Conservation (phyloP, 805 yeast species). For the Cyberlindnera xishuangbannaensis region DNA sequence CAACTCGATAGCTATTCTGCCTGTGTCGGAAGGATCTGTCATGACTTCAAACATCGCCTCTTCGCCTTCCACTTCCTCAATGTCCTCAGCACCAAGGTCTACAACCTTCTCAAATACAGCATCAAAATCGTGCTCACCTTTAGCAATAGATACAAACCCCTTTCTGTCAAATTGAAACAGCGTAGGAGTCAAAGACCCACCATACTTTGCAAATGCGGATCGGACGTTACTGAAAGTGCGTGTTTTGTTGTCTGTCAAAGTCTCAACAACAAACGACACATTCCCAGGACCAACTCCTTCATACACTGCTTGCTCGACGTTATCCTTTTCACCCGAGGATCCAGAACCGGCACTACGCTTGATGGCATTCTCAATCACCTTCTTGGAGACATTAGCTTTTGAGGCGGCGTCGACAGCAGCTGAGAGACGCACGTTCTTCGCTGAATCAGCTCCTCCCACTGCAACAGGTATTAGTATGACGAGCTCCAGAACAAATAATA, state of each 20-base stretch:
- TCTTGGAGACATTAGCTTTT: conserved; percentile 71
- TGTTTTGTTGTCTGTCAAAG: conserved; percentile 82
- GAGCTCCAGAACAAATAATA: too few relatives aligned
- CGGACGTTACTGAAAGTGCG: conserved; percentile 74
- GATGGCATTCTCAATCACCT: conserved; percentile 81
- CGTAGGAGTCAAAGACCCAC: conserved; percentile 72
- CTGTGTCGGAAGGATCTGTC: conserved; percentile 61
- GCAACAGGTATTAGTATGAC: conserved; percentile 3
- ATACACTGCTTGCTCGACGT: conserved; percentile 55
- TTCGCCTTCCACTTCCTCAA: conserved; percentile 40
- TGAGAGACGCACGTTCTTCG: conserved; percentile 52
- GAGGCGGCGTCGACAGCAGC: conserved; percentile 76
- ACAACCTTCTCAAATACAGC: conserved; percentile 66
- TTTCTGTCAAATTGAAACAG: conserved; percentile 68
- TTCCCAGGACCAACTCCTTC: conserved; percentile 95
- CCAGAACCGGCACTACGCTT: conserved; percentile 75
- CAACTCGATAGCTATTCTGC: conserved; percentile 52
- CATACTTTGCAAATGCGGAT: conserved; percentile 65
- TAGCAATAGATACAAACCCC: conserved; percentile 62
- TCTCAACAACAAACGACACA: conserved; percentile 77
- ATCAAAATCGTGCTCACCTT: conserved; percentile 43
- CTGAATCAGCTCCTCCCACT: conserved; percentile 63
- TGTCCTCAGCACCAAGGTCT: conserved; percentile 73
- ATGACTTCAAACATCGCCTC: conserved; percentile 39
- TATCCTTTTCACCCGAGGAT: conserved; percentile 36